Base-by-base conservation (phyloP, 1,284 basidiomycete genomes). In the Tetrapyrgos nigripes region DNA sequence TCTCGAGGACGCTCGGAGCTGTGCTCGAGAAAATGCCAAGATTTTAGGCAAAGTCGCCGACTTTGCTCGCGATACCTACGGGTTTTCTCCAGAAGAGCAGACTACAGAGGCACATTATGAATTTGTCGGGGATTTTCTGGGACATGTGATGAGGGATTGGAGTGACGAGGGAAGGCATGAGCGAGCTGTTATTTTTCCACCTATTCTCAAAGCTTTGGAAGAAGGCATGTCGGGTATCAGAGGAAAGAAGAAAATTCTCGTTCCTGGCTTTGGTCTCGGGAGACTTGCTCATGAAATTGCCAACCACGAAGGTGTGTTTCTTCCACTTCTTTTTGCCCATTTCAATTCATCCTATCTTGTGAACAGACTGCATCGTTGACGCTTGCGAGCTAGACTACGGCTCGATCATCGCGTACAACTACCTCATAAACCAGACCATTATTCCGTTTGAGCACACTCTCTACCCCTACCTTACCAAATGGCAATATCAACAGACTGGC, bases 221-320 rank as follows among this genome's bases (percentile, higher is more conserved):
- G 56, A 21, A 11, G 4, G 47, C 14, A 28, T 46, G 1, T 14
- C 37, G 26, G 19, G 26, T 17, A 31, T 71, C 26, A 71, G 82
- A 21, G 49, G 35, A 10, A 4, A 40, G 8, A 76, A 71, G 64
- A 78, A 70, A 11, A 79, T 89, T 0, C 79, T 90, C 1, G 80
- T 89, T 3, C 88, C 88, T 3, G 88, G 87, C 0, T 79, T 81
- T 57, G 88, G 88, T 1, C 71, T 90, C 17, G 85, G 84, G 13
- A 74, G 88, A 54, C 73, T 90, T 3, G 84, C 86, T 53, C 88
- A 86, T 83, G 87, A 90, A 65, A 83, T n/a, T n/a, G n/a, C n/a
- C n/a, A n/a, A n/a, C n/a, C n/a, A n/a, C n/a, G n/a, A n/a, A n/a
- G n/a, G n/a, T n/a, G n/a, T n/a, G n/a, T n/a, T n/a, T n/a, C n/a